Evolutionary conservation across 208 protist species (phyloP).

Genomic region (Vickermania ingenoplastis): DNA sequence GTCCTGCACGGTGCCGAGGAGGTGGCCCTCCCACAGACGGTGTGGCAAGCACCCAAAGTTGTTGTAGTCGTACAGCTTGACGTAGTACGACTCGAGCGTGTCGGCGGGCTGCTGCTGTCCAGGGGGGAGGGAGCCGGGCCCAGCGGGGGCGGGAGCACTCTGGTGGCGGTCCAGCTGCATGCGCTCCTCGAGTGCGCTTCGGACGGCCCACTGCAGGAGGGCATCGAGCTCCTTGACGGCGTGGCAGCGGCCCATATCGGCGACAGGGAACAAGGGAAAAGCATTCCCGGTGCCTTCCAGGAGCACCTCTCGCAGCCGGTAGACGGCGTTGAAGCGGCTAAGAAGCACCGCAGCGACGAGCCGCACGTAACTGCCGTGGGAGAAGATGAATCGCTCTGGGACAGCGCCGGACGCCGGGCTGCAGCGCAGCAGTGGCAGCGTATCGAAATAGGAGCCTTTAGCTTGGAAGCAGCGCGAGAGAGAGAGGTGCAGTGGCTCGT

Average conservation of each 20-base stretch:
- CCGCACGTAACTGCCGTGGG: slow-evolving; percentile 17
- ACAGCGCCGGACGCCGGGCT: background rate
- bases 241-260: background rate
- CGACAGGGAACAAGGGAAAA: background rate
- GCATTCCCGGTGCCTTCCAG: background rate
- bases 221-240: slow-evolving; percentile 13
- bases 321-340: slow-evolving; percentile 15
- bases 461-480: slow-evolving; percentile 14
- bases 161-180: slow-evolving; percentile 1
- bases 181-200: slow-evolving; percentile 6
- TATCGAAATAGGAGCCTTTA: slow-evolving; percentile 24
- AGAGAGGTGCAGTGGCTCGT: slow-evolving; percentile 7
- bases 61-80: slow-evolving; percentile 4
- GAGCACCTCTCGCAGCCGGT: slow-evolving; percentile 7
- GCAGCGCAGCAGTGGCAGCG: slow-evolving; percentile 25
- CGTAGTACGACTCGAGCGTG: slow-evolving; percentile 5
- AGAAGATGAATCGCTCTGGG: slow-evolving; percentile 8
- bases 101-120: background rate
- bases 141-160: background rate
- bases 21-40: background rate
- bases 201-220: slow-evolving; percentile 14
- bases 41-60: background rate
- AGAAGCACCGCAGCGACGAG: slow-evolving; percentile 21
- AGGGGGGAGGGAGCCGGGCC: background rate
- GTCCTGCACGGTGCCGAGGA: background rate